Evolutionary conservation across 2,329 filamentous ascomycete genomes (phyloP), one percentile per base, ranked within the genome.

Genomic region (Cladosporium austrohemisphaericum): DNA sequence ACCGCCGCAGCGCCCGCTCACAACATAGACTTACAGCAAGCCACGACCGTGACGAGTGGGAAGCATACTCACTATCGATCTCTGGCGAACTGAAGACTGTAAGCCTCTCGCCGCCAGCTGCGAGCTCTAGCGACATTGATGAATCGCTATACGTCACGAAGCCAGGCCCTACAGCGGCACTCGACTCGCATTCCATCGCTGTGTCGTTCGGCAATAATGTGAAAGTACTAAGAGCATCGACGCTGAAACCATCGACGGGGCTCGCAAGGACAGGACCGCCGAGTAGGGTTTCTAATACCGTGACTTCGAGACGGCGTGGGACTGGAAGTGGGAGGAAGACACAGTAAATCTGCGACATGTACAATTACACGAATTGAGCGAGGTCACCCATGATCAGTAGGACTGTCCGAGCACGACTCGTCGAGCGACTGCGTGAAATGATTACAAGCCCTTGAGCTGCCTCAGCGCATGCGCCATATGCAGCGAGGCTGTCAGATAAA

Each of bases 191-290:
- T 37, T 85, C 83, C 43, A 75, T 88, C 3, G 86, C 81, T 0
- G 77, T 91, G 23, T 84, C 78, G 0, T 81, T 90, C 52, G 87
- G 86, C 10, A 86, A 89, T 56, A 74, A 80, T 1, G 75, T 90
- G 59, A 90, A 89, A 67, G 70, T 90, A 43, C 76, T 90, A 4
- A 25, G 26, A 13, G 18, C 18, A 4, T 20, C 49, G 80, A 18
- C 35, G 20, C 26, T 41, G 14, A 45, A 25, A 31, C 22, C 38
- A 28, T 28, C 23, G n/a, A 5, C 6, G 18, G 16, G 8, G 41
- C 16, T n/a, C 16, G 28, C 16, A 23, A 14, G 25, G 6, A 22
- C 23, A 26, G 20, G 36, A 16, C 23, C 32, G 13, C 18, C 36
- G 28, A 22, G 28, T 5, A 26, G 41, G n/a, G 8, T 19, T 45